These are phyloP conservation scores for Thielaviopsis cerberus DNA, from an alignment of 2,329 filamentous ascomycete genomes.

Conservation along the genomic window DNA sequence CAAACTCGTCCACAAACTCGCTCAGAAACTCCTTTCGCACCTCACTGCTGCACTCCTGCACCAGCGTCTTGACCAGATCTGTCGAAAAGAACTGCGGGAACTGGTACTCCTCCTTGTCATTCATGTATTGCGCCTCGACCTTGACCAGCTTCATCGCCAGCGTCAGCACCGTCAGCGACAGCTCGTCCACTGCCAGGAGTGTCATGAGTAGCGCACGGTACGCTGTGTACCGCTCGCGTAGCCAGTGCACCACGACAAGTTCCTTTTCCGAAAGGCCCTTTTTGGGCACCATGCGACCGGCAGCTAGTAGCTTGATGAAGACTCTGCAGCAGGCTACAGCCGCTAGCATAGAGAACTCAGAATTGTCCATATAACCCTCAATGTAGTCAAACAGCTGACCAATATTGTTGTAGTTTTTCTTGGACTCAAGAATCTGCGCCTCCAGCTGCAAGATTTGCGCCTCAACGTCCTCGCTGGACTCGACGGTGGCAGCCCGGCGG, in stretches of 20 bases:
- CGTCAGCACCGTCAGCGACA: slow-evolving; percentile 55
- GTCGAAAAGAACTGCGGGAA: slow-evolving; percentile 33
- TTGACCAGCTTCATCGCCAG: slow-evolving; percentile 72
- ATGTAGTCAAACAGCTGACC: slow-evolving; percentile 43
- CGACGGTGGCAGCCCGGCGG: slow-evolving; percentile 27
- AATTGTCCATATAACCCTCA: slow-evolving; percentile 29
- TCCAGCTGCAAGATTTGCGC: slow-evolving; percentile 58
- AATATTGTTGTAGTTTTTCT: slow-evolving; percentile 85
- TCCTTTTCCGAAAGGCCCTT: slow-evolving; percentile 55
- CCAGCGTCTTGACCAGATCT: slow-evolving; percentile 27
- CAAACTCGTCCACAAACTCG: slow-evolving; percentile 60
- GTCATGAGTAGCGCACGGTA: slow-evolving; percentile 45
- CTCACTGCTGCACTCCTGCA: slow-evolving; percentile 38
- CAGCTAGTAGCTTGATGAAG: slow-evolving; percentile 63
- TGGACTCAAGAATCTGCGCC: slow-evolving; percentile 64
- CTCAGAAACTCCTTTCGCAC: slow-evolving; percentile 56
- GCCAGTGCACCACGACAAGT: slow-evolving; percentile 54
- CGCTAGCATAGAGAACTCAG: slow-evolving; percentile 44
- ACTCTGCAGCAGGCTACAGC: slow-evolving; percentile 70
- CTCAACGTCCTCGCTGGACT: slow-evolving; percentile 31
- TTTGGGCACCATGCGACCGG: slow-evolving; percentile 49
- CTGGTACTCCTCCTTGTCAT: slow-evolving; percentile 41
- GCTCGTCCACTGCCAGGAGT: slow-evolving; percentile 42
- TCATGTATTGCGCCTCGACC: slow-evolving; percentile 49
- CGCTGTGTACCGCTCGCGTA: slow-evolving; percentile 55